Base-by-base conservation (phyloP, 768 basidiomycete species). In the Hortiboletus campestris region DNA sequence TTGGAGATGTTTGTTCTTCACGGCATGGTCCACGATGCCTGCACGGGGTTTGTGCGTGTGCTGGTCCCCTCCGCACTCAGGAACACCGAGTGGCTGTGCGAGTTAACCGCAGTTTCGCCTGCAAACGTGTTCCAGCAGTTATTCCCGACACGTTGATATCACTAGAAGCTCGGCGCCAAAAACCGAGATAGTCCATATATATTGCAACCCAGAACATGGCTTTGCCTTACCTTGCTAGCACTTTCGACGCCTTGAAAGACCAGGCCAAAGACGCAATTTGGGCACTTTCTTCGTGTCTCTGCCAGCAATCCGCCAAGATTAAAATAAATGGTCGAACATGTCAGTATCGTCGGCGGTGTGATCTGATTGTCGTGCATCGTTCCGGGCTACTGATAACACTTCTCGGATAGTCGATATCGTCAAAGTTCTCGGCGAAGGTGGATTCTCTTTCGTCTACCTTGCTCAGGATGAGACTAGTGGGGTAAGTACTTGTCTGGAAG, bases 321-420 rank as follows among this genome's bases (percentile, higher is more conserved):
- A 97, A 98, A 76, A 94, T 99, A 58, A 97, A 96, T 63, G 96
- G 96, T 36, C 83, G 96, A 62, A 91, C 92, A 39, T 98, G 90
- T 91, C 63, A 79, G 86, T 80, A 53, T 46, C 16, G 19, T 50
- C 36, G 2, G n/a, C 42, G 40, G 31, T 45, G 46, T 50, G 50
- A 42, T 13, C 44, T 57, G 54, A 55, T 49, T 41, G 17, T 42
- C 32, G 12, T 52, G 16, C 38, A 40, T 49, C 48, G 7, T 28
- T 36, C 40, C 4, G 49, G 20, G 31, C n/a, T 32, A 35, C 53
- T 61, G 29, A 57, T 20, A 17, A 50, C 25, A 16, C 58, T 45
- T 42, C 29, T 19, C 9, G 36, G 48, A 12, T 63, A 92, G 90
- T 94, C 74, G 88, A 91, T 67, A 91, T 99, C 49, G 75, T 95